These are phyloP conservation scores for Ottelia alismoides DNA, from an alignment of 106 monocot genomes.

Conservation along the genomic window DNA sequence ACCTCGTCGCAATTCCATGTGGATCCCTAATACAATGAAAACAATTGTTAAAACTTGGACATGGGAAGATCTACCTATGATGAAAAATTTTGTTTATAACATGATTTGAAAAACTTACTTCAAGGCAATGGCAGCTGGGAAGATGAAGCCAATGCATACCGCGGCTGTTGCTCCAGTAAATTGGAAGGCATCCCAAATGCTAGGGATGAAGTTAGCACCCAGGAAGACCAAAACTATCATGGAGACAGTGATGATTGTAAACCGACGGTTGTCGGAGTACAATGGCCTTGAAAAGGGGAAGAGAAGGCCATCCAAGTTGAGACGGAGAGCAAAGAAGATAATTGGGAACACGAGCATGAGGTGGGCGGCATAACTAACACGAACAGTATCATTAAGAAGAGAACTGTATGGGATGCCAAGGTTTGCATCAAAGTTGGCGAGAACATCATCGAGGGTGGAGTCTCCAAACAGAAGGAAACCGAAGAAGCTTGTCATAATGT, in stretches of 20 bases:
- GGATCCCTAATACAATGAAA: slow-evolving; percentile 39
- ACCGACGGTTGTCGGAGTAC: slow-evolving; percentile 51
- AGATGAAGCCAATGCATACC: slow-evolving; percentile 86
- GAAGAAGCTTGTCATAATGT: slow-evolving; percentile 83
- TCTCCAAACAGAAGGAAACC: slow-evolving; percentile 88
- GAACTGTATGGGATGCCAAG: slow-evolving; percentile 76
- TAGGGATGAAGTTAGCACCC: slow-evolving; percentile 77
- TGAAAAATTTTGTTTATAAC: neutral
- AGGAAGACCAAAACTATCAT: slow-evolving; percentile 46
- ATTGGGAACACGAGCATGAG: slow-evolving; percentile 97
- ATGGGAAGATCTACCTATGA: too few species aligned
- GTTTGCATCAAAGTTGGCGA: slow-evolving; percentile 76
- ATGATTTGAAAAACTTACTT: slow-evolving; percentile 25
- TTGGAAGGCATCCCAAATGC: slow-evolving; percentile 96
- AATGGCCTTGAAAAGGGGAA: slow-evolving; percentile 46
- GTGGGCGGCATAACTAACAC: slow-evolving; percentile 76
- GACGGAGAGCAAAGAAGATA: slow-evolving; percentile 63
- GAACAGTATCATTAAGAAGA: slow-evolving; percentile 49
- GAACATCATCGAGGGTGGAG: slow-evolving; percentile 79
- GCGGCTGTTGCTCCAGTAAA: slow-evolving; percentile 93
- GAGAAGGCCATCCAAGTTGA: slow-evolving; percentile 82
- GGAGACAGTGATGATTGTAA: slow-evolving; percentile 25
- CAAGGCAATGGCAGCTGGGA: slow-evolving; percentile 74
- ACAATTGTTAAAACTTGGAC: too few species aligned
- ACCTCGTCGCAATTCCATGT: slow-evolving; percentile 54